A percentile compares a stretch with the other conserved stretches of the same genome.
These are phyloP conservation scores for Camellia lanceoleosa DNA, from an alignment of 148 eudicot genomes.

Conservation along the genomic window DNA sequence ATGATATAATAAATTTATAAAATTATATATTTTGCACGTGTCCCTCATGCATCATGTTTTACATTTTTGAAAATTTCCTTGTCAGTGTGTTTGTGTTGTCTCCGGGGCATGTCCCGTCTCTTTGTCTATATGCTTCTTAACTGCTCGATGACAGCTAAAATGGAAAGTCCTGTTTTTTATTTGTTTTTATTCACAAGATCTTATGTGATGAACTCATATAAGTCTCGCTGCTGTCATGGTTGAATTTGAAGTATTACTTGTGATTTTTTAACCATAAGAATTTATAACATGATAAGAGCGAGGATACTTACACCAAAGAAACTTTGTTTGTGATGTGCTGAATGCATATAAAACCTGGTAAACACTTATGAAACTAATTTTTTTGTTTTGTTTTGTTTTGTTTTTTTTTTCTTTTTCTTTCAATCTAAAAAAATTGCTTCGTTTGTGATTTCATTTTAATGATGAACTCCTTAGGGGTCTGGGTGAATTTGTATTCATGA, in stretches of 20 bases:
- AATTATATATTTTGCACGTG: no score
- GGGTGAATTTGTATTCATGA: neutral
- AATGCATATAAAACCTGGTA: neutral
- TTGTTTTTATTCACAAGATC: neutral
- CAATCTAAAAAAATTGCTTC: no score
- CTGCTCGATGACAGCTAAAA: no score
- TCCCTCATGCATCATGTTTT: no score
- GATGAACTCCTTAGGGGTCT: neutral
- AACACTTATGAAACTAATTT: neutral
- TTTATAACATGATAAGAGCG: neutral
- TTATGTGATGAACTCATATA: neutral
- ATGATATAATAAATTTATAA: no score
- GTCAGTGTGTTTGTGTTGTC: no score
- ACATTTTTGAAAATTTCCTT: no score
- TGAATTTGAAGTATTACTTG: neutral
- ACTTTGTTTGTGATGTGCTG: neutral
- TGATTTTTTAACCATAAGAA: neutral
- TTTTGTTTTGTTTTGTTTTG: neutral
- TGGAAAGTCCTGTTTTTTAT: neutral
- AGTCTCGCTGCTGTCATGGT: neutral
- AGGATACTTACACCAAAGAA: neutral
- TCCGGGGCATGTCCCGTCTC: no score
- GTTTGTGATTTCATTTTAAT: neutral
- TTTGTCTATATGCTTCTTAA: no score
- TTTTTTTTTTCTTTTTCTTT: neutral